These are phyloP conservation scores for Zelonia costaricensis DNA, from an alignment of 208 protist genomes.

Conservation along the genomic window DNA sequence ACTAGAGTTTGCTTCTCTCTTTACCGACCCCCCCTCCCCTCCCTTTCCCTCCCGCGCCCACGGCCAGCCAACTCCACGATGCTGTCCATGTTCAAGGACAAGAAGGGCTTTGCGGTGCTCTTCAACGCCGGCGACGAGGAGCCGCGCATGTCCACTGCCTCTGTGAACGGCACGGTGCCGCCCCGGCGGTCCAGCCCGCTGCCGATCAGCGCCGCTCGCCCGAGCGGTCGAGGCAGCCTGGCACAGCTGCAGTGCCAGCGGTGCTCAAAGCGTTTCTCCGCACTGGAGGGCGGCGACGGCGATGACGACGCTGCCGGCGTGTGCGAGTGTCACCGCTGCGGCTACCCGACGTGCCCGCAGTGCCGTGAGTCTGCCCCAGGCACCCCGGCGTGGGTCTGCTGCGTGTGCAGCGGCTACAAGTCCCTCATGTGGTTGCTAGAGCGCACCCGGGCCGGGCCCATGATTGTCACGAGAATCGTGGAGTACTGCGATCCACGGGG, in stretches of 20 bases:
- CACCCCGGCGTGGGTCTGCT: slow-evolving; percentile 53
- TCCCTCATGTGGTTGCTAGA: slow-evolving; percentile 74
- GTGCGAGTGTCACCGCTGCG: slow-evolving; percentile 55
- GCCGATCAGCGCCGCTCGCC: not conserved
- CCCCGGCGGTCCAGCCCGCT: slow-evolving; percentile 1
- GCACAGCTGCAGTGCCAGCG: slow-evolving; percentile 49
- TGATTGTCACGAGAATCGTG: slow-evolving; percentile 57
- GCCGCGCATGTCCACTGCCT: not conserved
- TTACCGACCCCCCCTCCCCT: not conserved
- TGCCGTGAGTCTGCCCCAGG: slow-evolving; percentile 43
- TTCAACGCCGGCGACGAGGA: slow-evolving; percentile 30
- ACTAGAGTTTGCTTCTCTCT: not conserved
- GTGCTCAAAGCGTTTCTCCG: slow-evolving; percentile 50
- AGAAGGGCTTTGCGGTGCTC: slow-evolving; percentile 63
- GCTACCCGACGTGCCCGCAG: slow-evolving; percentile 50
- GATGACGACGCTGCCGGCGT: not conserved
- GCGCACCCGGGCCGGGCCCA: slow-evolving; percentile 44
- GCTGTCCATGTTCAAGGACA: slow-evolving; percentile 73
- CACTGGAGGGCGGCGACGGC: slow-evolving; percentile 1
- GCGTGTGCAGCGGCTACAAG: slow-evolving; percentile 39
- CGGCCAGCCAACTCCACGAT: slow-evolving; percentile 22
- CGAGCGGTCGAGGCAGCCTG: not conserved
- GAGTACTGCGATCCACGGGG: slow-evolving; percentile 70
- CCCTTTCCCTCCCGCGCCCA: not conserved
- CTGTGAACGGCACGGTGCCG: not conserved